These are phyloP conservation scores for Russula earlei DNA, from an alignment of 768 basidiomycete species.

Conservation along the genomic window DNA sequence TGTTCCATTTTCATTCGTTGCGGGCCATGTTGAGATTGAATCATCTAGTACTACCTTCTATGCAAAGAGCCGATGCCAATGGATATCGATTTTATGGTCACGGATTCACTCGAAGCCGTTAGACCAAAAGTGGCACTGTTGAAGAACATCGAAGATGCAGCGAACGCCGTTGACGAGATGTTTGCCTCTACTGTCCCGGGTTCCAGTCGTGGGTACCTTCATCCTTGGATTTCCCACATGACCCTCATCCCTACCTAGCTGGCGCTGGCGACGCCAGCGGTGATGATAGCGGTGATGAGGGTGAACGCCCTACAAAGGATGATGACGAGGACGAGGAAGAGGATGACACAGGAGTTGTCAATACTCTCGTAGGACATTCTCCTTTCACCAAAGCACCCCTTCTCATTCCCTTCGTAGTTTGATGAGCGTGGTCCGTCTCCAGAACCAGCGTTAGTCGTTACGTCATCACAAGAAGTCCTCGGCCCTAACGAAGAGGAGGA, in stretches of 20 bases:
- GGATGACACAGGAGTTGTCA: conserved; percentile 33
- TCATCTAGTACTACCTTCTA: conserved; percentile 64
- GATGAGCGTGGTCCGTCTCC: conserved; percentile 74
- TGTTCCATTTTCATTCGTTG: not conserved
- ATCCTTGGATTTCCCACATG: conserved; percentile 6
- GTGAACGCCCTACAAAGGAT: conserved; percentile 34
- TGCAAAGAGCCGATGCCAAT: conserved; percentile 87
- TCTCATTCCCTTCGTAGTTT: conserved; percentile 29
- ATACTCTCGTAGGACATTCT: conserved; percentile 42
- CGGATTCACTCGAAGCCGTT: conserved; percentile 89
- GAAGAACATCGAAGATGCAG: conserved; percentile 80
- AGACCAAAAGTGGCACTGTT: conserved; percentile 66
- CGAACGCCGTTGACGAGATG: conserved; percentile 83
- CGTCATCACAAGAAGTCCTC: conserved; percentile 60
- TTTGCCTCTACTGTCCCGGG: conserved; percentile 58
- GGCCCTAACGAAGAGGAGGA: conserved; percentile 86
- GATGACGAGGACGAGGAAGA: conserved; percentile 68
- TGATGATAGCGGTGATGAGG: conserved; percentile 43
- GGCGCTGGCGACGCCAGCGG: conserved; percentile 43
- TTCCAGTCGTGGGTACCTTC: conserved; percentile 37
- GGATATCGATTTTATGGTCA: conserved; percentile 97
- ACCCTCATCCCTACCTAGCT: conserved; percentile 21
- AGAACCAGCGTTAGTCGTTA: conserved; percentile 60
- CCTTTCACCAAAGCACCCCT: not conserved
- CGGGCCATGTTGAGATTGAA: not conserved